Evolutionary conservation across 805 yeast genomes (phyloP).

Genomic region (Starmerella vaccinii): DNA sequence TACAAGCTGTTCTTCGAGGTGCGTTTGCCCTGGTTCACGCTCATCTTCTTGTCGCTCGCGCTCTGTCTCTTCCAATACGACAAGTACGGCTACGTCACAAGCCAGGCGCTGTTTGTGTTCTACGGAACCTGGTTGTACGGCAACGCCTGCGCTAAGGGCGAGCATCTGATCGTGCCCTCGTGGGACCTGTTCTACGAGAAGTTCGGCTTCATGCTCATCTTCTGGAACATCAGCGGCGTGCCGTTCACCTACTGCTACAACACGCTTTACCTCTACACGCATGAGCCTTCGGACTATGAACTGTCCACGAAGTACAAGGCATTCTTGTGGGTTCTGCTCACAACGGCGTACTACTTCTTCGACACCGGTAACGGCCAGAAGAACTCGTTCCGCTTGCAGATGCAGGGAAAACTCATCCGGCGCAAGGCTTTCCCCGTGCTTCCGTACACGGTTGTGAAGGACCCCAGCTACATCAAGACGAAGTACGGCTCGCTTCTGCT

Average conservation of each 20-base stretch:
- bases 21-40: slow-evolving; percentile 90
- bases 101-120: slow-evolving; percentile 62
- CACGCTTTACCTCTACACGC: slow-evolving; percentile 71
- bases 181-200: slow-evolving; percentile 99
- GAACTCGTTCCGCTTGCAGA: slow-evolving; percentile 65
- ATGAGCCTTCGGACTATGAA: slow-evolving; percentile 70
- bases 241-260: slow-evolving; percentile 97
- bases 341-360: slow-evolving; percentile 77
- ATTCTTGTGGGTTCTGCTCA: slow-evolving; percentile 45
- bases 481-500: slow-evolving; percentile 73
- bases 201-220: slow-evolving; percentile 96
- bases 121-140: slow-evolving; percentile 91
- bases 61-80: slow-evolving; percentile 73
- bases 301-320: slow-evolving; percentile 57
- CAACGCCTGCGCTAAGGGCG: slow-evolving; percentile 96
- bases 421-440: slow-evolving; percentile 91
- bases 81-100: slow-evolving; percentile 63
- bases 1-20: slow-evolving; percentile 96
- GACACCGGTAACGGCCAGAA: slow-evolving; percentile 94
- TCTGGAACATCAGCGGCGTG: slow-evolving; percentile 99
- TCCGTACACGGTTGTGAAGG: slow-evolving; percentile 68
- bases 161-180: slow-evolving; percentile 91
- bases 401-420: slow-evolving; percentile 65
- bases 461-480: slow-evolving; percentile 80
- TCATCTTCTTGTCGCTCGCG: slow-evolving; percentile 66